These are phyloP conservation scores for Protomyces arabidopsidicola DNA, from an alignment of 1,139 yeast species.

Conservation along the genomic window DNA sequence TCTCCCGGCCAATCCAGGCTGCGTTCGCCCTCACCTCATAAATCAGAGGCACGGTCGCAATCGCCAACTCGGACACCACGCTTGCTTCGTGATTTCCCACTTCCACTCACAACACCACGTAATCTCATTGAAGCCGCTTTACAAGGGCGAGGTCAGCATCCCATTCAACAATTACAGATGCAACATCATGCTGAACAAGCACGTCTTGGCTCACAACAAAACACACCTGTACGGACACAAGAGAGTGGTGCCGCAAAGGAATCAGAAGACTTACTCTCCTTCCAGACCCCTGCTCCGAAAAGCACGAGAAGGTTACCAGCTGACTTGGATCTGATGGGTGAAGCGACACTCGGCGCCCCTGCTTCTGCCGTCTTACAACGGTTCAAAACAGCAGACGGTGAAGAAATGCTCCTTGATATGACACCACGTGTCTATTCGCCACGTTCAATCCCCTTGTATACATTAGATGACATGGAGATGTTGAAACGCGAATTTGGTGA, in stretches of 20 bases:
- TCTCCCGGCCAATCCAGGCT: conserved; percentile 1
- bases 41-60: neutral
- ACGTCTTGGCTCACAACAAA: neutral
- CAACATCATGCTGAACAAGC: neutral
- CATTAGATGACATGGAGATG: conserved; percentile 20
- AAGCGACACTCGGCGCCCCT: neutral
- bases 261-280: conserved; percentile 16
- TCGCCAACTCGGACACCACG: conserved; percentile 23
- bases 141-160: conserved; percentile 7
- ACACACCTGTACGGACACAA: conserved; percentile 1
- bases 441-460: conserved; percentile 17
- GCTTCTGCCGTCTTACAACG: neutral
- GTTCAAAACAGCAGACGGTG: conserved; percentile 14
- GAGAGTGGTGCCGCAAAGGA: neutral
- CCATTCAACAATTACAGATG: neutral
- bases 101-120: conserved; percentile 21
- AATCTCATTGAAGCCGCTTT: conserved; percentile 11
- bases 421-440: conserved; percentile 25
- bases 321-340: neutral
- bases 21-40: neutral
- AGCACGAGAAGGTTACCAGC: neutral
- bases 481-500: conserved; percentile 15
- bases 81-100: conserved; percentile 7
- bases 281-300: conserved; percentile 20
- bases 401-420: conserved; percentile 23